Evolutionary conservation across 257 asterid species (phyloP).

Genomic region (Nyctanthes arbortristis): DNA sequence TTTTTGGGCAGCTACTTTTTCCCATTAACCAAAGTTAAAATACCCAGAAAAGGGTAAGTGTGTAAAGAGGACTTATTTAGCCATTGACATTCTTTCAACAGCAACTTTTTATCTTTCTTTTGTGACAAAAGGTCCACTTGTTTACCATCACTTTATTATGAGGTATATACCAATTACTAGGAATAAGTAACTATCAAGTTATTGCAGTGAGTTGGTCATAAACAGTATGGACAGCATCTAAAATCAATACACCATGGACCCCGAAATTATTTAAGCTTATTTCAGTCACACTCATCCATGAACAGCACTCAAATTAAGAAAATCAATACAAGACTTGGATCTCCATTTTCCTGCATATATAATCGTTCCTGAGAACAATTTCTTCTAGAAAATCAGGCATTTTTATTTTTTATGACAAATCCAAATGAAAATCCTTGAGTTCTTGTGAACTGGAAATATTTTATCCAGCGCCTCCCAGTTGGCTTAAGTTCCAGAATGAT

Average conservation of each 20-base stretch:
- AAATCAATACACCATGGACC: constrained; percentile 16
- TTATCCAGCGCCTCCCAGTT: neutral
- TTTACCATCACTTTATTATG: constrained; percentile 36
- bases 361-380: constrained; percentile 10
- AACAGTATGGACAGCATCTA: constrained; percentile 18
- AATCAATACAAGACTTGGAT: neutral
- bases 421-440: neutral
- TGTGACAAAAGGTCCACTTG: constrained; percentile 45
- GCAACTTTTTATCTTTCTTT: constrained; percentile 36
- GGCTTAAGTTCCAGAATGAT: constrained; percentile 1
- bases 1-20: constrained; percentile 29
- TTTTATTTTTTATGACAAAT: neutral
- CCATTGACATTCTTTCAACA: constrained; percentile 48
- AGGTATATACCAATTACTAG: constrained; percentile 37
- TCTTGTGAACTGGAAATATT: neutral
- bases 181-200: constrained; percentile 29
- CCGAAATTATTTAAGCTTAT: constrained; percentile 30
- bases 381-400: constrained; percentile 7
- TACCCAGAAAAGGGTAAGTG: constrained; percentile 28
- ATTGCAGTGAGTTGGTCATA: constrained; percentile 5
- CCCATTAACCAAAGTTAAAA: constrained; percentile 32
- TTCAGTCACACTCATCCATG: constrained; percentile 16
- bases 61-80: constrained; percentile 13
- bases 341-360: neutral
- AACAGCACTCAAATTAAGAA: constrained; percentile 17